Percentiles rank a stretch among this genome's conserved stretches.
phyloP scores from a whole-genome alignment of 306 rosid genomes.

The Urtica urens region DNA sequence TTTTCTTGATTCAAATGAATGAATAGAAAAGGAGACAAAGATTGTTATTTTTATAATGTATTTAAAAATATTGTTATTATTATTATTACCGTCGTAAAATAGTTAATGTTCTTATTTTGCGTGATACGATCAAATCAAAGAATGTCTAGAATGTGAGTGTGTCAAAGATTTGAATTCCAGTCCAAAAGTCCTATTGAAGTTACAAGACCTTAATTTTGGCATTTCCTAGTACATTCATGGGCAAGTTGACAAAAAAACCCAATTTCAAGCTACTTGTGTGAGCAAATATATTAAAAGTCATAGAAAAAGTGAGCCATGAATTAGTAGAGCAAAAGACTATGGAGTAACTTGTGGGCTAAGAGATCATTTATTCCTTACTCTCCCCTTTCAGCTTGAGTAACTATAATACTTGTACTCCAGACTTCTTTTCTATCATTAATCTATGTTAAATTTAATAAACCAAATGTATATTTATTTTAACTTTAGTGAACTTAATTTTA shows the following conservation, averaged over 20 bases:
- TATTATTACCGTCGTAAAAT: neutral
- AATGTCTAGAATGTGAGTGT: neutral
- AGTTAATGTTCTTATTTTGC: neutral
- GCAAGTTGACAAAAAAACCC: neutral
- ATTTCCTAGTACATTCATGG: neutral
- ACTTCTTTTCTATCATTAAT: neutral
- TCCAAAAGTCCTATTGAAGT: neutral
- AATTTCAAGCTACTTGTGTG: neutral
- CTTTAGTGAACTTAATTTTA: no score
- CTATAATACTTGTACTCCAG: neutral
- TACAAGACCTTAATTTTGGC: conserved; percentile 1
- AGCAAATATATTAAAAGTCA: neutral
- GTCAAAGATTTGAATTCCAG: neutral
- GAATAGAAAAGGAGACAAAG: no score
- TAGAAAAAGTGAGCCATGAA: conserved; percentile 3
- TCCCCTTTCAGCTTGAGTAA: neutral
- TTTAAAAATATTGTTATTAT: no score
- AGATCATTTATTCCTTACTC: neutral
- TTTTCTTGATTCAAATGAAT: neutral
- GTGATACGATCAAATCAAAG: neutral
- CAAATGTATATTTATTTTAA: no score
- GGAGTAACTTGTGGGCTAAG: conserved; percentile 2
- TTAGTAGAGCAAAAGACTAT: neutral
- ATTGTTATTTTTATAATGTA: no score
- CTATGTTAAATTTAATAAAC: no score